A percentile compares a stretch with the other conserved stretches of the same genome.
phyloP scores from a whole-genome alignment of 2,329 filamentous ascomycete genomes.

The Colletotrichum zoysiae region DNA sequence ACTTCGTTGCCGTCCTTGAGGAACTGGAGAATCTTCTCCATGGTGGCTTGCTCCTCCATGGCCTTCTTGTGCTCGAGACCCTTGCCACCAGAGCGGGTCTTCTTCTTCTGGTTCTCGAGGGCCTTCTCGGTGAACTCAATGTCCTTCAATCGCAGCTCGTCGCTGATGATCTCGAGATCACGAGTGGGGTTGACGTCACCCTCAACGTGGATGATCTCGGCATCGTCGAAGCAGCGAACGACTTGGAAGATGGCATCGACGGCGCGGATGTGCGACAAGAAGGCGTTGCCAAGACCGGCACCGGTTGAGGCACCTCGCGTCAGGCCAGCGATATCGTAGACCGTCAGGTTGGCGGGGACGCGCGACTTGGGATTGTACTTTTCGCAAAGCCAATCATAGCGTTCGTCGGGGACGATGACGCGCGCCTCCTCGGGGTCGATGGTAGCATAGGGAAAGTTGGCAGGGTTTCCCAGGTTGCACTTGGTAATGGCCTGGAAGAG shows the following conservation, averaged over 20 bases:
- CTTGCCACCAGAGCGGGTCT: constrained; percentile 93
- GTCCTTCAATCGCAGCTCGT: constrained; percentile 97
- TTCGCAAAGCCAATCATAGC: constrained; percentile 94
- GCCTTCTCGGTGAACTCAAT: constrained; percentile 99
- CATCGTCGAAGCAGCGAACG: constrained; percentile 97
- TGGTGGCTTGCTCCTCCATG: constrained; percentile 91
- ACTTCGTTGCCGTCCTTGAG: constrained; percentile 93
- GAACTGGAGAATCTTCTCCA: constrained; percentile 88
- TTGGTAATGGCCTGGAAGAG: constrained; percentile 99
- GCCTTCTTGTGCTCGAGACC: constrained; percentile 98
- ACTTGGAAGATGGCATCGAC: constrained; percentile 99
- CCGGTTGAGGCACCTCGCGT: constrained; percentile 96
- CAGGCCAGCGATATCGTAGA: constrained; percentile 98
- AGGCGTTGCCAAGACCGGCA: constrained; percentile 96
- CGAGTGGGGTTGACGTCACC: constrained; percentile 96
- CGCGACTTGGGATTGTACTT: constrained; percentile 98
- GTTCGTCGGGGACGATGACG: constrained; percentile 95
- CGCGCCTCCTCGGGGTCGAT: constrained; percentile 99
- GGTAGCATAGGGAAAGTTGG: constrained; percentile 99
- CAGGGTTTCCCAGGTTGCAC: constrained; percentile 95
- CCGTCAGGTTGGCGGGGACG: constrained; percentile 97
- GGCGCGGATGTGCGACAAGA: constrained; percentile 98
- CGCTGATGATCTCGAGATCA: constrained; percentile 95
- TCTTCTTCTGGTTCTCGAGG: constrained; percentile 91
- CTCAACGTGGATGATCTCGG: constrained; percentile 99